These are phyloP conservation scores for Paramyrothecium sp. DNA, from an alignment of 2,329 filamentous ascomycete species.

Conservation along the genomic window DNA sequence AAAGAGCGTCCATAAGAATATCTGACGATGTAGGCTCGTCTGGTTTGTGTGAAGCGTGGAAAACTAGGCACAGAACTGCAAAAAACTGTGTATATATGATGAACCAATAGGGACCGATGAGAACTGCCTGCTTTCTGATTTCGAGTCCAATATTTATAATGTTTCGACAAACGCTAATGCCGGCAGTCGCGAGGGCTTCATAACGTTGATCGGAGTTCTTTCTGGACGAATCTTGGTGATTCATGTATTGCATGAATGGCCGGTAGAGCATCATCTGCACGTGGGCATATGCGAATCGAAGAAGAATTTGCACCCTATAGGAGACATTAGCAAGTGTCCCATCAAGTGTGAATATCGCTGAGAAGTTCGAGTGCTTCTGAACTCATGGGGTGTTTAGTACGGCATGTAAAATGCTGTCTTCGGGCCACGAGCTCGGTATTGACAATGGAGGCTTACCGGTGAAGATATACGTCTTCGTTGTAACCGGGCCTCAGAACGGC, in stretches of 20 bases:
- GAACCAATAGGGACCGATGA: slow-evolving; percentile 2
- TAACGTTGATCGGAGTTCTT: background rate
- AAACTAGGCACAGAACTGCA: background rate
- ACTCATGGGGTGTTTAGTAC: background rate
- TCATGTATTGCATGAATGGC: background rate
- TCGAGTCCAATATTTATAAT: slow-evolving; percentile 1
- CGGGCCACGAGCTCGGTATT: background rate
- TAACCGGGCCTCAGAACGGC: background rate
- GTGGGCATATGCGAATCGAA: slow-evolving; percentile 1
- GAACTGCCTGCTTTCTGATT: slow-evolving; percentile 1
- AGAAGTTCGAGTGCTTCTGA: background rate
- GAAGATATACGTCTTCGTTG: background rate
- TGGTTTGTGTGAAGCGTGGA: background rate
- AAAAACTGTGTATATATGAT: slow-evolving; percentile 1
- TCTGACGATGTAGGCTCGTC: background rate
- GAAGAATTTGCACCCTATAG: background rate
- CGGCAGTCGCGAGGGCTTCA: background rate
- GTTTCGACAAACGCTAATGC: background rate
- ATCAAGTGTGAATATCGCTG: background rate
- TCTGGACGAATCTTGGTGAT: background rate
- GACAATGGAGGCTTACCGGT: background rate
- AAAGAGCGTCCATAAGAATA: background rate
- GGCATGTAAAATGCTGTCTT: background rate
- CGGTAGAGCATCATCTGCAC: slow-evolving; percentile 3
- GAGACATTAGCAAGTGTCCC: background rate